Evolutionary conservation across 805 yeast species (phyloP), one percentile per base, ranked within the genome.

Genomic region (Starmerella geochares): DNA sequence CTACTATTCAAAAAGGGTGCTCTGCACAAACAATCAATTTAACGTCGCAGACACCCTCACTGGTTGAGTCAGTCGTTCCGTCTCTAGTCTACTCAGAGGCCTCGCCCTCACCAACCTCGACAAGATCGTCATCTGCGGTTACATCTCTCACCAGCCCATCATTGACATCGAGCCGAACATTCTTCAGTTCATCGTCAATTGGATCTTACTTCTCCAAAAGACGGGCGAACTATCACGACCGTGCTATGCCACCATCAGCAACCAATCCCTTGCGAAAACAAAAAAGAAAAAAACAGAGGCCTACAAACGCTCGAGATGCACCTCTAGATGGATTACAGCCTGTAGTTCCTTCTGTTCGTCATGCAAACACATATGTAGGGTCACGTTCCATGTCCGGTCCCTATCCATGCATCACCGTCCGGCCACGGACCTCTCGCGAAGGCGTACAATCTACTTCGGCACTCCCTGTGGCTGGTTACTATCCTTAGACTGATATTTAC

Each of bases 311-410:
- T 31, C 35, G 5, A 13, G 35, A 14, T 31, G 29, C 8, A 8
- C 17, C n/a, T 31, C n/a, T 14, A 14, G 17, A 31, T 14, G 8
- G 13, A 14, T 11, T 11, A 3, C 7, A 31, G 35, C 17, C 13
- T n/a, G n/a, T 33, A 8, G 13, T 32, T 2, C 36, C 49, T 3
- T 33, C 49, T 13, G 16, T 51, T 13, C 19, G n/a, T 23, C 32
- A 39, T 32, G 46, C 55, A 4, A 52, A 52, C 36, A 33, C 14
- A 3, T 52, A 52, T 25, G 36, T 36, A 21, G 54, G 50, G 13
- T 19, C 29, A 3, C 21, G 35, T 10, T 25, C 45, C 2, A 52
- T 52, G 55, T 24, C 55, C 4, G 55, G 55, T 2, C 55, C 55
- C 10, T 52, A 52, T 37, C 55, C 55, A 2, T 33, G 24, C 7